A percentile compares a stretch with the other conserved stretches of the same genome.
These are phyloP conservation scores for Exophiala dermatitidis DNA, from an alignment of 2,329 filamentous ascomycete genomes.

Conservation along the genomic window DNA sequence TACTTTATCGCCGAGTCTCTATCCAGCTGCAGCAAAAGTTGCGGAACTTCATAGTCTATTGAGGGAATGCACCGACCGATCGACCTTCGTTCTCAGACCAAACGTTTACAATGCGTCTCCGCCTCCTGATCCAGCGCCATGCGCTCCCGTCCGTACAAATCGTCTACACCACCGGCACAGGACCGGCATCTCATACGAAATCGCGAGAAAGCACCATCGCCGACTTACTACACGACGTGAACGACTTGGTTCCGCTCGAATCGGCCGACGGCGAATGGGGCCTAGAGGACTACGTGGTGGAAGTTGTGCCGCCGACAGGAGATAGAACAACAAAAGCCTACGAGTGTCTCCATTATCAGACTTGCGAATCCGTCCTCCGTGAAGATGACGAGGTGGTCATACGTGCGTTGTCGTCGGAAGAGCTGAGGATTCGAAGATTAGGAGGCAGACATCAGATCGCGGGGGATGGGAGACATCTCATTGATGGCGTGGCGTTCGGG, in stretches of 20 bases:
- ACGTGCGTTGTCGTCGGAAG: slow-evolving; percentile 66
- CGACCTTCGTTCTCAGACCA: too few relatives aligned
- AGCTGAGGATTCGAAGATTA: slow-evolving; percentile 64
- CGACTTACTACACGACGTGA: slow-evolving; percentile 69
- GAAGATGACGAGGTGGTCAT: slow-evolving; percentile 84
- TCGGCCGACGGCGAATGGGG: slow-evolving; percentile 63
- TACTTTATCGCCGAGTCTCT: too few relatives aligned
- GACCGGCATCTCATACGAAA: slow-evolving; percentile 37
- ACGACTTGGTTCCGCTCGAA: slow-evolving; percentile 74
- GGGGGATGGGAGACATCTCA: slow-evolving; percentile 66
- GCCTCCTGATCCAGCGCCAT: slow-evolving; percentile 65
- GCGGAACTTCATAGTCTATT: too few relatives aligned
- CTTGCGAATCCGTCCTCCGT: slow-evolving; percentile 61
- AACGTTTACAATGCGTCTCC: slow-evolving; percentile 55
- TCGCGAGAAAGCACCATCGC: slow-evolving; percentile 58
- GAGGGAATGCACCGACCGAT: too few relatives aligned
- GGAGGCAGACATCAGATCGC: slow-evolving; percentile 78
- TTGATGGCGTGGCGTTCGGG: slow-evolving; percentile 82
- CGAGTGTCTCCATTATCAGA: slow-evolving; percentile 81
- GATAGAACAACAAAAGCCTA: slow-evolving; percentile 46
- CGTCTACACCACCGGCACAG: slow-evolving; percentile 55
- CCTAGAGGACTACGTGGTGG: slow-evolving; percentile 81
- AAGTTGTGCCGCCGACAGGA: slow-evolving; percentile 47
- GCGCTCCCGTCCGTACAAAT: slow-evolving; percentile 64
- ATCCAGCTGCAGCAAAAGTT: too few relatives aligned